A percentile compares a stretch with the other conserved stretches of the same genome.
Conservation (phyloP, 805 yeast species). For the Metschnikowia sp. region DNA sequence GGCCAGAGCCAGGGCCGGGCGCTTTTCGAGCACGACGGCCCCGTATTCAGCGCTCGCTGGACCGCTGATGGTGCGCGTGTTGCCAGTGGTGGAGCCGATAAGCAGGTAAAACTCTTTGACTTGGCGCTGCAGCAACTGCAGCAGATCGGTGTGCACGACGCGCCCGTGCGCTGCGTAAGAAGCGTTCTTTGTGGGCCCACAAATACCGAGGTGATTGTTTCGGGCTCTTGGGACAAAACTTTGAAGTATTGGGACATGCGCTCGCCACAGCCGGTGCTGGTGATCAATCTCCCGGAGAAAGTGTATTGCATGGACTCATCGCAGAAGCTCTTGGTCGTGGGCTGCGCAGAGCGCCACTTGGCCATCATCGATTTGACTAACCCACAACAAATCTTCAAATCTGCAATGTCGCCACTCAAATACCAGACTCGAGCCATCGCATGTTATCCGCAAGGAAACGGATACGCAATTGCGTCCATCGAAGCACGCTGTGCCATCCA, state of each 20-base stretch:
- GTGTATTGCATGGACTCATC: constrained; percentile 86
- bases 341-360: constrained; percentile 86
- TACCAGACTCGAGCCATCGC: constrained; percentile 81
- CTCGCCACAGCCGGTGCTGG: constrained; percentile 75
- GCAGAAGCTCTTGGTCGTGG: constrained; percentile 84
- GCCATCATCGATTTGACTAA: constrained; percentile 72
- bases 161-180: constrained; percentile 70
- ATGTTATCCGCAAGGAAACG: constrained; percentile 89
- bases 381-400: constrained; percentile 80
- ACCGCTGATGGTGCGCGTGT: constrained; percentile 83
- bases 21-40: constrained; percentile 82
- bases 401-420: constrained; percentile 72
- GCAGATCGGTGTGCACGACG: constrained; percentile 84
- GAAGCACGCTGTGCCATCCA: constrained; percentile 97
- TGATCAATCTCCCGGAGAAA: constrained; percentile 82
- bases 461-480: constrained; percentile 87
- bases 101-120: constrained; percentile 80
- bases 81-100: constrained; percentile 87
- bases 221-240: constrained; percentile 97
- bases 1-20: constrained; percentile 89
- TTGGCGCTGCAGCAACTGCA: constrained; percentile 75
- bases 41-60: constrained; percentile 82
- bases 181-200: constrained; percentile 83
- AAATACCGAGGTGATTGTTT: constrained; percentile 76
- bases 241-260: constrained; percentile 93